Evolutionary conservation across 306 rosid species (phyloP), one percentile per base, ranked within the genome.

Genomic region (Datisca glomerata): DNA sequence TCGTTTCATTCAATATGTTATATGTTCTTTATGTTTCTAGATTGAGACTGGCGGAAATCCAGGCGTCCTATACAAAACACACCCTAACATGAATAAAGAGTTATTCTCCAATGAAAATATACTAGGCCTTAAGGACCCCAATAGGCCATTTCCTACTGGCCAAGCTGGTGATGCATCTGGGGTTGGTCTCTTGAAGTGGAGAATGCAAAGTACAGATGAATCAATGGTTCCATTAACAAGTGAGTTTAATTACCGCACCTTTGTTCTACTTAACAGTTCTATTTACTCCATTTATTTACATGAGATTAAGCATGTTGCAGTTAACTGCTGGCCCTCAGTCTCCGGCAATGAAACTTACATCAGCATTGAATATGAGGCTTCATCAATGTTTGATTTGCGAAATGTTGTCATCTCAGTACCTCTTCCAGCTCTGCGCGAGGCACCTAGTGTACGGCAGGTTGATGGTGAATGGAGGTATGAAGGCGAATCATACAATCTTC

Each of bases 261-360:
- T 32, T 24, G 52, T 55, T 22, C 37, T 32, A 43, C 37, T 14
- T 24, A 40, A 15, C 17, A 55, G 41, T 51, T 19, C 24, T 22
- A 2, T 29, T 46, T 51, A 15, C 63, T 27, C 49, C n/a, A n/a
- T 49, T 24, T 43, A 29, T 57, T 45, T 24, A 31, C 14, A 22
- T 24, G 33, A 22, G 14, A 23, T 54, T 74, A 32, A 41, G 21
- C 22, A 44, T 51, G 41, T 61, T 75, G 63, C 86, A 78, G 96
- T 86, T 68, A 86, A 81, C 60, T 81, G 96, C 61, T 86, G 92
- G 94, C 94, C 96, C 43, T 75, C 94, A 35, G 74, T 74, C 61
- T 86, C 91, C 63, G 93, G 96, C 45, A 75, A 70, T 60, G 96
- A 86, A 59, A 86, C 86, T 54, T 81, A 74, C 47, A 93, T 86